Percentiles rank a stretch among this genome's conserved stretches.
These are phyloP conservation scores for Coprinopsis sp. DNA, from an alignment of 768 basidiomycete species.

Conservation along the genomic window DNA sequence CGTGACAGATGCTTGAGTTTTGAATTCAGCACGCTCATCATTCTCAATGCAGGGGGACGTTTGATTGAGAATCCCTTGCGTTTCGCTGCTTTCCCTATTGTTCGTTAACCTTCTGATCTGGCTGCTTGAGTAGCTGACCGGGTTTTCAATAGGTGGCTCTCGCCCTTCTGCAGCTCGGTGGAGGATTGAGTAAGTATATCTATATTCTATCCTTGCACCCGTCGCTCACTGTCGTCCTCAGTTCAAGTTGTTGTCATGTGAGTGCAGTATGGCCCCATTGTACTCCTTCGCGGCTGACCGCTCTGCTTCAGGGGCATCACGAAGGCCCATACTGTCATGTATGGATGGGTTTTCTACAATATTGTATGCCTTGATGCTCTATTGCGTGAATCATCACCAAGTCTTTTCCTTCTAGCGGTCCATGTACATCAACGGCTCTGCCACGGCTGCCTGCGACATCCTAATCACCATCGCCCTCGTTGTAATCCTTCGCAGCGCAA, in stretches of 20 bases:
- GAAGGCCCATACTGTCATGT: background rate
- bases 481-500: background rate
- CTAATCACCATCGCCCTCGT: background rate
- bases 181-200: background rate
- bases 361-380: background rate
- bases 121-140: background rate
- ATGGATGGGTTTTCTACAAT: background rate
- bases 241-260: background rate
- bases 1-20: background rate
- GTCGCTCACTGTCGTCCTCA: background rate
- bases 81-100: background rate
- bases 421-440: constrained; percentile 1
- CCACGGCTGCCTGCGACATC: background rate
- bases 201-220: background rate
- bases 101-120: background rate
- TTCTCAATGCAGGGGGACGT: background rate
- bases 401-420: background rate
- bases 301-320: background rate
- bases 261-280: background rate
- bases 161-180: background rate
- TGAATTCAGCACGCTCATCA: background rate
- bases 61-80: background rate
- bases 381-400: background rate
- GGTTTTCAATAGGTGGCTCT: background rate
- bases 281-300: background rate